Base-by-base conservation (phyloP, 2,329 filamentous ascomycete species). In the Fusarium begoniae region DNA sequence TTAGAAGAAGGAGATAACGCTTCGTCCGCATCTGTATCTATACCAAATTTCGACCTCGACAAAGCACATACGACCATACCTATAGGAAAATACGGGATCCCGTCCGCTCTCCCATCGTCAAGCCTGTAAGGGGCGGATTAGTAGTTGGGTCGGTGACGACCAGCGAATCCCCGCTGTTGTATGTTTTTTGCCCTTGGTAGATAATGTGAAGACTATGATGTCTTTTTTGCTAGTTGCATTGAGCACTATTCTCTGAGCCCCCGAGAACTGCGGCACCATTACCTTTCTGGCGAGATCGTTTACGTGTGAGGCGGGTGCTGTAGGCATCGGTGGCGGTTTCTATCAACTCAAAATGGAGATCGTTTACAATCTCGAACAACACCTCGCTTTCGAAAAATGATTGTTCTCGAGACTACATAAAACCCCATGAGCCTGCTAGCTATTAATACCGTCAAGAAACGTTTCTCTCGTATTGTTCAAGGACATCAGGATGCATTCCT, bases 1-100 rank as follows among this genome's bases (percentile, higher is more conserved):
- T 14, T 20, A 17, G 7, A 20, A 24, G 9, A 45, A 45, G 24
- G 24, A 14, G 8, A 7, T 8, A 8, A 30, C 20, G 11, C 6
- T 17, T 12, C 4, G 4, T 47, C 7, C 0, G 4, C 6, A 11
- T 1, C 0, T 12, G 6, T 0, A 17, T 1, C 2, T 48, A 1
- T 30, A 48, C 20, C 4, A 8, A 28, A 11, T 15, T 22, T 5
- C 0, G 26, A 1, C 9, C 9, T 8, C 5, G 26, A 26, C 26
- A 5, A 26, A 5, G 26, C 26, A 26, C 26, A 26, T 26, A 26
- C 26, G 26, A 26, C 26, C 26, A 26, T 26, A 26, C 26, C 26
- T 26, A 26, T 26, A 26, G 26, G 26, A 26, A 26, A 26, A 26
- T 26, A 26, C 24, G 24, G 24, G 24, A 26, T 26, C 24, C 24